Conservation (phyloP, 371 early-diverging fungal species). For the Parasitella parasitica region DNA sequence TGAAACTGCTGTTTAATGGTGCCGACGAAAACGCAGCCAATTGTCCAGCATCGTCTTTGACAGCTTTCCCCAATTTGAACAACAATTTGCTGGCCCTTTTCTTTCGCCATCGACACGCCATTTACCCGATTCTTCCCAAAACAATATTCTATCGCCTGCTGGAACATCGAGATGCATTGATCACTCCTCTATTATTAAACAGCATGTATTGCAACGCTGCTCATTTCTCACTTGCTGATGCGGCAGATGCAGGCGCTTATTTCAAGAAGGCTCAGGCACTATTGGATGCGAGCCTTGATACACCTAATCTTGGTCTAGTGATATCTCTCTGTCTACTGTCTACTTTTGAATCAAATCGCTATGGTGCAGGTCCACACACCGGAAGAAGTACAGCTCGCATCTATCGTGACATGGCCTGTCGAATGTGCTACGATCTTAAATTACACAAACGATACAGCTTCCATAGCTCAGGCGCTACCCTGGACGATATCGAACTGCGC, state of each 20-base stretch:
- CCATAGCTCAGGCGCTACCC: conserved; percentile 4
- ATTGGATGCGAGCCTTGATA: conserved; percentile 15
- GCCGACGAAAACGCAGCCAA: neutral
- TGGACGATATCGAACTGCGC: conserved; percentile 18
- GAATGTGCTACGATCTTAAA: conserved; percentile 32
- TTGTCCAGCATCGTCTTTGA: neutral
- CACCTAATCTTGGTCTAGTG: conserved; percentile 28
- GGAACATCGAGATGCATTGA: conserved; percentile 27
- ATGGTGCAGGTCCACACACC: conserved; percentile 4
- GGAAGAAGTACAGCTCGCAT: conserved; percentile 1
- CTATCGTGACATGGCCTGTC: conserved; percentile 34
- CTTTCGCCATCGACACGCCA: conserved; percentile 25
- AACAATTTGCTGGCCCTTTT: conserved; percentile 15
- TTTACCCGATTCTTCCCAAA: conserved; percentile 33
- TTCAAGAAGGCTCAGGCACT: conserved; percentile 23
- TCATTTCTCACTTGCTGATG: conserved; percentile 17
- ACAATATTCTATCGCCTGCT: conserved; percentile 28
- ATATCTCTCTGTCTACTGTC: conserved; percentile 28
- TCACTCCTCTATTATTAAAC: conserved; percentile 21
- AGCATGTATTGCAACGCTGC: conserved; percentile 35
- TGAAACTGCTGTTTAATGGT: conserved; percentile 7
- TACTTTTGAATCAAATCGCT: conserved; percentile 22
- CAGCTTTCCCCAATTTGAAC: neutral
- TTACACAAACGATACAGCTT: conserved; percentile 21
- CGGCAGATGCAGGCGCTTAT: conserved; percentile 18